Evolutionary conservation across 257 asterid species (phyloP), one percentile per base, ranked within the genome.

Genomic region (Jaltomata sinuosa): DNA sequence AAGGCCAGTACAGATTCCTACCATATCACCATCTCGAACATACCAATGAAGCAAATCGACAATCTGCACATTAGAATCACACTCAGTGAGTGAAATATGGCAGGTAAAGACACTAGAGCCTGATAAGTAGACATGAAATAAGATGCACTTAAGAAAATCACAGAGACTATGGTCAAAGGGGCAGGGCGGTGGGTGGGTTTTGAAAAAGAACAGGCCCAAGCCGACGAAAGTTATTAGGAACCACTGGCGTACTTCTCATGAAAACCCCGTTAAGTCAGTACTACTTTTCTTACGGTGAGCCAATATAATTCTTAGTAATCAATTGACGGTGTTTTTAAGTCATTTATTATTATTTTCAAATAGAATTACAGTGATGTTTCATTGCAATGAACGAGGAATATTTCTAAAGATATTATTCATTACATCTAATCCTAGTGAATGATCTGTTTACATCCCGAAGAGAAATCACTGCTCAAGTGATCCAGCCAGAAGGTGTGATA

Each of bases 21-120:
- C 99, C 98, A 83, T 94, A 91, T 97, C 98, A 81, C 93, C 96
- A 52, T 95, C 97, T 91, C 88, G 88, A 83, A 91, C 84, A 89
- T 97, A 97, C 91, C 93, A 94, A 69, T 90, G 95, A 79, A 97
- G 96, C 90, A 89, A 87, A 89, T 95, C 93, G 53, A 89, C 96
- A 79, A 95, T 90, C 99, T 97, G 98, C 92, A 89, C 27, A 80
- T 38, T 3, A 49, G 71, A 81, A 86, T 50, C 68, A 88, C 79
- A 82, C 8, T 76, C 59, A 76, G 61, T 49, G 4, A 47, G 81
- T 27, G 47, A 76, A 67, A 76, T 47, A 76, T 76, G 36, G 38
- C 54, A 76, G 3, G 81, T 49, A 49, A 34, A 76, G 18, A 76
- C 8, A 47, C 54, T 71, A 71, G 21, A 68, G 49, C 76, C 27